Base-by-base conservation (phyloP, 768 basidiomycete genomes). In the Candolleomyces efflorescens region DNA sequence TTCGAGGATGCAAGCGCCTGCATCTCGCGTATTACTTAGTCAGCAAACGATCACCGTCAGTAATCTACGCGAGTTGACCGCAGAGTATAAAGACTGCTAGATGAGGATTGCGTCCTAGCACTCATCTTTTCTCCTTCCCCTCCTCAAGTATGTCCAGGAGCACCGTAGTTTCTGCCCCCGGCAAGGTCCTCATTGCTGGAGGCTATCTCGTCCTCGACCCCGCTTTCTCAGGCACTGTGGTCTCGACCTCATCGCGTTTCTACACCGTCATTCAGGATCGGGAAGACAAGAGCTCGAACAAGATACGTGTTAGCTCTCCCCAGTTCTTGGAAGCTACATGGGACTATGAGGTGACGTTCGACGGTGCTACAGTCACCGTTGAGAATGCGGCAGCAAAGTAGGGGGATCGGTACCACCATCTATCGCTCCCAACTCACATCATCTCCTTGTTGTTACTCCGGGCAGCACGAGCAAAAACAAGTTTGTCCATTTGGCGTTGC, bases 171-270 rank as follows among this genome's bases (percentile, higher is more conserved):
- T 98, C 95, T 36, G 84, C 94, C 1, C 92, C 96, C 10, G 96
- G 96, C 60, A 99, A 99, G 73, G 95, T 97, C 52, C 82, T 99
- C 55, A 71, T 97, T 55, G 93, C 95, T 10, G 97, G 97, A 2
- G 97, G 97, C 1, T 99, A 98, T 75, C 90, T 99, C 62, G 93
- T 99, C 26, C 88, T 98, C 60, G 94, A 98, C 71, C 87, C 84
- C 18, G 74, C 79, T 5, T 93, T 91, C 68, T 84, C 89, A 27
- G 97, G 96, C 51, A 73, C 92, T 59, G 94, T 95, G 46, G 82
- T 98, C 46, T 92, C 94, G 0, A 94, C 96, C 15, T 92, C 92
- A 11, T 93, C 94, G 20, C 84, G 97, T 41, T 98, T 99, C 75
- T 98, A 95, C 72, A 87, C 94, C 22, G 82, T 85, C 63, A 76